Evolutionary conservation across 441 rosid genomes (phyloP), one percentile per base, ranked within the genome.

Genomic region (Pelargonium cotyledonis): DNA sequence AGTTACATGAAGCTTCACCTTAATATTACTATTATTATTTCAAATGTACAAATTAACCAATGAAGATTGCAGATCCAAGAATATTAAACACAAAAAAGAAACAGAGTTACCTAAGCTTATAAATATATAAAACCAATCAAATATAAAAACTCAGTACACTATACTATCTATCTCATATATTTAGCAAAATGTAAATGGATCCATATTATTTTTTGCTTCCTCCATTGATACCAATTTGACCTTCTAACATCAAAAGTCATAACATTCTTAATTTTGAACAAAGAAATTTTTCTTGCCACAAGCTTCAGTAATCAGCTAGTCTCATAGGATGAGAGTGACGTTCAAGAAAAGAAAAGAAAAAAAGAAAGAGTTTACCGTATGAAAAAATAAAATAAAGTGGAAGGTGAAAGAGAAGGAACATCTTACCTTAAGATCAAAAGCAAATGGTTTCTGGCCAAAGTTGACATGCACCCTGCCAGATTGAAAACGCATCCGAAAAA

Each of bases 401-500:
- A 53, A 51, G 19, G 18, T 47, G 47, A 62, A 53, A 53, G 64
- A 63, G 19, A 29, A 23, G 58, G 65, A 35, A 76, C 49, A 55
- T 51, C 85, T 76, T 78, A 77, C 99, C 95, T 87, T 85, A 64
- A 94, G 71, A 82, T 94, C 91, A 72, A 91, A 91, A 76, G 77
- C 87, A 83, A 86, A 94, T 66, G 79, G 80, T 71, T 73, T 78
- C 76, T 85, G 85, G 66, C 99, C 99, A 53, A 94, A 94, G 86
- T 94, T 94, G 77, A 94, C 94, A 76, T 76, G 85, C 69, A 91
- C 83, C 90, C 99, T 91, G 88, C 82, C 69, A 65, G 58, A 38
- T 38, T 68, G 66, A 81, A 68, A 72, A 60, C 67, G 35, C 68
- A n/a, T 14, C 15, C 61, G 40, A 69, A 29, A n/a, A 75, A 55